A percentile compares a stretch with the other conserved stretches of the same genome.
Conservation (phyloP, 1,284 basidiomycete species). For the Ceratobasidium sp. region DNA sequence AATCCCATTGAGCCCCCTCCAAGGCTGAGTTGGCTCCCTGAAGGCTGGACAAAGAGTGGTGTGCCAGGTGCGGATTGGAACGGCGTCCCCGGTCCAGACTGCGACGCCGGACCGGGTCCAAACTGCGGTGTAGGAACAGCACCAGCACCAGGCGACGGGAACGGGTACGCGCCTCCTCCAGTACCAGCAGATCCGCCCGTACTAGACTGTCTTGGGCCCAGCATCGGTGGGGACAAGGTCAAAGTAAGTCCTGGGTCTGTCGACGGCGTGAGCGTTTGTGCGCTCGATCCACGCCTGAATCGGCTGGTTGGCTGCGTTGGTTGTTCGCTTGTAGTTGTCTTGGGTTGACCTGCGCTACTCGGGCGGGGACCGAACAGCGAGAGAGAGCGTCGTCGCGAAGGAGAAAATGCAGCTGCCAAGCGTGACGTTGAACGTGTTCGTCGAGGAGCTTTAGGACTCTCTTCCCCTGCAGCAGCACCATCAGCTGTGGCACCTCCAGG, state of each 20-base stretch:
- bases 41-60: slow-evolving; percentile 11
- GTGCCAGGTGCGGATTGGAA: slow-evolving; percentile 8
- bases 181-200: background rate
- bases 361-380: slow-evolving; percentile 36
- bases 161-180: slow-evolving; percentile 9
- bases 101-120: background rate
- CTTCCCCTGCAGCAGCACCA: slow-evolving; percentile 13
- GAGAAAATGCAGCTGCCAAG: slow-evolving; percentile 13
- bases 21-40: slow-evolving; percentile 35
- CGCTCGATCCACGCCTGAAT: no score
- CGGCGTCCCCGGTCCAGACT: background rate
- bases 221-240: slow-evolving; percentile 17
- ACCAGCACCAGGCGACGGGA: slow-evolving; percentile 8
- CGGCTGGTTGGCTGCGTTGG: no score
- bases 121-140: background rate
- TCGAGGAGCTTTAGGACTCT: slow-evolving; percentile 3
- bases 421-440: slow-evolving; percentile 36
- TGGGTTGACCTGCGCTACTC: slow-evolving; percentile 36
- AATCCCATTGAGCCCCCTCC: background rate
- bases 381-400: slow-evolving; percentile 27
- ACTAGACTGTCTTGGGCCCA: background rate
- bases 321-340: slow-evolving; percentile 12
- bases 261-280: background rate
- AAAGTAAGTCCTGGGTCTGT: slow-evolving; percentile 27
- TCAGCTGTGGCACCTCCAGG: background rate